phyloP scores from a whole-genome alignment of 1,139 yeast species.

The Pichia kudriavzevii region DNA sequence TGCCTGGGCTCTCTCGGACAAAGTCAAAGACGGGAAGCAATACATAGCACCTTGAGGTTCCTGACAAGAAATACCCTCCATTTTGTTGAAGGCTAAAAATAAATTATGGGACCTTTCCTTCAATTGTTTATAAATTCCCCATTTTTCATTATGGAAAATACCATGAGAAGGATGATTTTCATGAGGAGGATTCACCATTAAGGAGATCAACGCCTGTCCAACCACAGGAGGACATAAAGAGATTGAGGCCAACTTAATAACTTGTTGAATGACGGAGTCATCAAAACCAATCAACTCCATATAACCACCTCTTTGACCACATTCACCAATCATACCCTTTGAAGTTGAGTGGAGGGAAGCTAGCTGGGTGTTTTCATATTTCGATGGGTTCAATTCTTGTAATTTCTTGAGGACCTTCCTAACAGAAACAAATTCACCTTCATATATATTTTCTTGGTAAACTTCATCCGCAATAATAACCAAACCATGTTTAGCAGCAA shows the following conservation, averaged over 20 bases:
- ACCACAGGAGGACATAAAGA: conserved; percentile 89
- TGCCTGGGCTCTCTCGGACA: conserved; percentile 55
- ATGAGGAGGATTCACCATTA: conserved; percentile 89
- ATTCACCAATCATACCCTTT: conserved; percentile 94
- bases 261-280: conserved; percentile 57
- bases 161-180: conserved; percentile 71
- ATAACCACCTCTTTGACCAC: conserved; percentile 99
- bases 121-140: conserved; percentile 53
- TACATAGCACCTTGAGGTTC: conserved; percentile 97
- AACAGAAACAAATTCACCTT: conserved; percentile 56
- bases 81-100: conserved; percentile 58
- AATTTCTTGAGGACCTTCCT: conserved; percentile 61
- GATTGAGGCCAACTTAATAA: conserved; percentile 81
- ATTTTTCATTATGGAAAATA: conserved; percentile 54
- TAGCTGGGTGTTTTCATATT: conserved; percentile 67
- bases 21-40: conserved; percentile 70
- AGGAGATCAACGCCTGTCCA: conserved; percentile 87
- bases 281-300: conserved; percentile 86
- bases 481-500: conserved; percentile 79
- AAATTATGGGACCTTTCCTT: conserved; percentile 55
- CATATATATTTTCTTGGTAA: conserved; percentile 84
- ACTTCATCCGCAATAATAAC: conserved; percentile 97
- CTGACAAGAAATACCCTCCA: conserved; percentile 81
- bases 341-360: conserved; percentile 95
- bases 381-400: conserved; percentile 42